Evolutionary conservation across 2,329 filamentous ascomycete species (phyloP), one percentile per base, ranked within the genome.

Genomic region (Pseudonectria buxi): DNA sequence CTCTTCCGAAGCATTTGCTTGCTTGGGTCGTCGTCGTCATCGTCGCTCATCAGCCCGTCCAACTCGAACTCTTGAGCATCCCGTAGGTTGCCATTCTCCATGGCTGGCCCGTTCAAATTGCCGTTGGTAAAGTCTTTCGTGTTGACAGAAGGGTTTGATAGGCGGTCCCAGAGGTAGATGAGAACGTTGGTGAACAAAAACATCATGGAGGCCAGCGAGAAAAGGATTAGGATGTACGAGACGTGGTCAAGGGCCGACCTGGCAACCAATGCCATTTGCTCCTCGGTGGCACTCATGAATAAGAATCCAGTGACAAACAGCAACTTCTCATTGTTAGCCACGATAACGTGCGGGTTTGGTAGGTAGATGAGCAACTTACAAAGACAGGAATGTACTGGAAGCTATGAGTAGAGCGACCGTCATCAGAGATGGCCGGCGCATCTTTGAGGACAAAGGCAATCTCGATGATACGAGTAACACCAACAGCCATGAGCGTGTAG

Each of bases 201-300:
- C 30, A 95, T 61, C 14, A 98, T 62, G 61, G 94, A 95, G 15
- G 90, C 83, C 33, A 95, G 70, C 51, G 86, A 94, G 71, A 84
- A 96, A 9, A 95, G 68, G 35, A 96, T 89, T 16, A 98, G 72
- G 27, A 96, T 78, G 59, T 96, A 98, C 5, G 89, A 83, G 28
- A 96, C 86, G 54, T 94, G 87, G 16, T 88, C 88, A 52, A 96
- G 80, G 40, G 80, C 73, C 0, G 85, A 83, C 26, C 76, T 68
- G 27, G 77, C 72, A 5, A 96, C 69, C 2, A 95, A 68, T 14
- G 70, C 55, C 86, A 96, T 95, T 63, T 96, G 92, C 64, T 98
- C 89, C 59, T 96, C 92, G 1, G 88, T 96, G 12, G 92, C 90
- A 24, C 87, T 85, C 88, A 96, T 94, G 67, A 98, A 98, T 27